These are phyloP conservation scores for Symbiotaphrina buchneri DNA, from an alignment of 495 filamentous ascomycete species.

Conservation along the genomic window DNA sequence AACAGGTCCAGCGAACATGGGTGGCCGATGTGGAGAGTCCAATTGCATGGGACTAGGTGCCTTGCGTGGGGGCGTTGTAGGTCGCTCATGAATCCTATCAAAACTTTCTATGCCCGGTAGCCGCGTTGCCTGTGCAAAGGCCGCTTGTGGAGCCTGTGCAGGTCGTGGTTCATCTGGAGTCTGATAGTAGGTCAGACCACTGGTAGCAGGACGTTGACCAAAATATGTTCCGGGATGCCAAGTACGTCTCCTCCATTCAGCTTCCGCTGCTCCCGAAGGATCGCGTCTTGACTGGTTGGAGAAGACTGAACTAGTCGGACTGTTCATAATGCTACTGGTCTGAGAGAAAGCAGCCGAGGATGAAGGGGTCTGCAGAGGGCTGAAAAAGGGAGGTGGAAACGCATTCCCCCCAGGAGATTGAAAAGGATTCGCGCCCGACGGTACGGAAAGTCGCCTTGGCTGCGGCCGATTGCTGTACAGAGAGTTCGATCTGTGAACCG, in stretches of 20 bases:
- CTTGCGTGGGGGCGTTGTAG: conserved; percentile 31
- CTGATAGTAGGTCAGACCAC: conserved; percentile 31
- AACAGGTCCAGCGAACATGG: conserved; percentile 7
- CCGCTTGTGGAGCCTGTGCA: conserved; percentile 22
- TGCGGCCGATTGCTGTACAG: conserved; percentile 2
- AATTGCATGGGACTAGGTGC: conserved; percentile 17
- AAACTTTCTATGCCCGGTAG: conserved; percentile 84
- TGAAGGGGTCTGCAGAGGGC: conserved; percentile 27
- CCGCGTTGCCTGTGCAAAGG: conserved; percentile 27
- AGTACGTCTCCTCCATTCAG: conserved; percentile 60
- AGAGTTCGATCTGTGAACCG: conserved; percentile 2
- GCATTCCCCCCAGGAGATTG: conserved; percentile 21
- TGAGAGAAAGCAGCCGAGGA: conserved; percentile 30
- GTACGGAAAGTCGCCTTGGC: conserved; percentile 3
- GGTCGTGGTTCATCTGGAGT: conserved; percentile 33
- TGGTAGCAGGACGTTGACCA: conserved; percentile 33
- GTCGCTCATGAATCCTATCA: conserved; percentile 41
- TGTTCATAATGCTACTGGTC: conserved; percentile 34
- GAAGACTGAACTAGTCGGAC: conserved; percentile 48
- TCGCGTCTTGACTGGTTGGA: conserved; percentile 39
- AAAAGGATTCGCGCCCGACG: conserved; percentile 3
- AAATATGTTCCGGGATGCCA: conserved; percentile 71
- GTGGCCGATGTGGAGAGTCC: conserved; percentile 10
- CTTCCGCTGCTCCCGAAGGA: conserved; percentile 30
- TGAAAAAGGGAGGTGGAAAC: conserved; percentile 35